These are phyloP conservation scores for Cunninghamia lanceolata DNA, from an alignment of 75 land plant species.

Conservation along the genomic window DNA sequence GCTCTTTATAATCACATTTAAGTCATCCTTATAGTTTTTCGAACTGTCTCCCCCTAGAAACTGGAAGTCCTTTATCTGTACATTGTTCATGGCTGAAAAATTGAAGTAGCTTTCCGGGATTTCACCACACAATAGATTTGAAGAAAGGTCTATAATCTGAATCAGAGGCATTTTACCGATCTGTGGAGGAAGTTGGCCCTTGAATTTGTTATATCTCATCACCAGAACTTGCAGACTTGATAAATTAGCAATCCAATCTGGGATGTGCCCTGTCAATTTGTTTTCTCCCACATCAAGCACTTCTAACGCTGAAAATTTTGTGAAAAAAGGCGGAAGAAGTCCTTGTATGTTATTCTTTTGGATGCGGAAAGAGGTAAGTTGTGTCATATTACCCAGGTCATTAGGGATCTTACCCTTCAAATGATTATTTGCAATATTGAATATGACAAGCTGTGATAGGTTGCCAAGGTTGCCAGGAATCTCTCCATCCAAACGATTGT, in stretches of 20 bases:
- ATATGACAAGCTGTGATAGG: not conserved
- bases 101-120: not conserved
- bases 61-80: not conserved
- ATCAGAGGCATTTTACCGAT: not conserved
- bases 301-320: conserved; percentile 26
- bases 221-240: conserved; percentile 39
- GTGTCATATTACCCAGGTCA: not conserved
- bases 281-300: conserved; percentile 55
- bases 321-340: conserved; percentile 15
- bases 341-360: not conserved
- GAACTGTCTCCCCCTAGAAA: no score
- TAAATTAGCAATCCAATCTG: conserved; percentile 31
- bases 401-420: not conserved
- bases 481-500: conserved; percentile 55
- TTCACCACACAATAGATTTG: not conserved
- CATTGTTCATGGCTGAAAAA: not conserved
- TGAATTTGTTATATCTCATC: conserved; percentile 48
- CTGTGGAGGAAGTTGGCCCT: conserved; percentile 15
- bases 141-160: not conserved
- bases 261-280: conserved; percentile 38
- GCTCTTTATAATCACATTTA: no score
- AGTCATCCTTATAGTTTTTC: no score
- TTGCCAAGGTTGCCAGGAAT: conserved; percentile 29
- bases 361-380: not conserved
- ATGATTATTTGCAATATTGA: not conserved